Conservation (phyloP, 2,329 filamentous ascomycete genomes). For the Ophidiomyces ophidiicola region DNA sequence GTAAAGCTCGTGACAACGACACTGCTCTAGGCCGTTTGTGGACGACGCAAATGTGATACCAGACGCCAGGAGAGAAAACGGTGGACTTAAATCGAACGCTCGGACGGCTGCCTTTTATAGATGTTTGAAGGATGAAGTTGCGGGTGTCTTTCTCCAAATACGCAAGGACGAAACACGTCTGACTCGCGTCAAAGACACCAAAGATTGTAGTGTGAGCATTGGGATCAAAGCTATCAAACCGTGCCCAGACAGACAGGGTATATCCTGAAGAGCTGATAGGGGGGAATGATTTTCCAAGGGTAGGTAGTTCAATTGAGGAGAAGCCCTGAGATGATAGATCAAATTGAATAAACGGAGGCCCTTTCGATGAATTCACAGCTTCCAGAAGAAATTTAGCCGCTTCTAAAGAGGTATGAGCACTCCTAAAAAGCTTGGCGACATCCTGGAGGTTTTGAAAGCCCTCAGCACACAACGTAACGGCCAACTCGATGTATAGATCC, state of each 20-base stretch:
- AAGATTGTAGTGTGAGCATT: constrained; percentile 88
- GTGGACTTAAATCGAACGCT: constrained; percentile 88
- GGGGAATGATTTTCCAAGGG: constrained; percentile 74
- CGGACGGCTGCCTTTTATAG: constrained; percentile 69
- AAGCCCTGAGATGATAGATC: constrained; percentile 80
- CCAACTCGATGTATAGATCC: constrained; percentile 52
- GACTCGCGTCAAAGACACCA: constrained; percentile 80
- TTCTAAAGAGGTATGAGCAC: constrained; percentile 40
- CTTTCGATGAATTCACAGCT: constrained; percentile 60
- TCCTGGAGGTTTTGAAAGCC: constrained; percentile 74
- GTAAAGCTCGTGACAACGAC: constrained; percentile 63
- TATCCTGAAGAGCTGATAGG: constrained; percentile 69
- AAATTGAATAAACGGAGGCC: constrained; percentile 82
- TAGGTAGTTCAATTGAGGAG: constrained; percentile 78
- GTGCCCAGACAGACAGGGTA: constrained; percentile 79
- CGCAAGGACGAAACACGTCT: constrained; percentile 85
- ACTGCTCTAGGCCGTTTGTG: constrained; percentile 69
- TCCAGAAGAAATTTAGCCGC: constrained; percentile 59
- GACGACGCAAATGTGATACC: constrained; percentile 89
- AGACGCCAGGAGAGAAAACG: constrained; percentile 60
- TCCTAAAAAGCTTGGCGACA: constrained; percentile 61
- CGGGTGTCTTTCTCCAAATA: constrained; percentile 89
- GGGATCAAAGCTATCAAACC: constrained; percentile 74
- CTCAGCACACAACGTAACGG: constrained; percentile 55
- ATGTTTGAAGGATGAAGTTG: constrained; percentile 93